Percentiles rank a stretch among this genome's conserved stretches.
Conservation (phyloP, 2,329 filamentous ascomycete genomes). For the Aspergillus intermedius region DNA sequence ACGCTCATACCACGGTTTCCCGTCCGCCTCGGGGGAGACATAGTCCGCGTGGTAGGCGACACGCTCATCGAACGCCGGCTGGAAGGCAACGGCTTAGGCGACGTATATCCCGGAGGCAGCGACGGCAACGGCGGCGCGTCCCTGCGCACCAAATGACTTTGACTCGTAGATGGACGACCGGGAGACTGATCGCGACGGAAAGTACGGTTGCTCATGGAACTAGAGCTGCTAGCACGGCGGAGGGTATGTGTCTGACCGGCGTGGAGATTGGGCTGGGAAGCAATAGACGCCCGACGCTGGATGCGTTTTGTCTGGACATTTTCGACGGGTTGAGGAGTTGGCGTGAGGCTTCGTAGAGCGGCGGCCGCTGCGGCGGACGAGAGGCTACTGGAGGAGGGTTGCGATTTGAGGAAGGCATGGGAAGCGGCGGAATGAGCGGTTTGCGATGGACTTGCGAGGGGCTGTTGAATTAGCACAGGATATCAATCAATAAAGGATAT, state of each 20-base stretch:
- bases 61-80: constrained; percentile 44
- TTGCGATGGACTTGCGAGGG: constrained; percentile 58
- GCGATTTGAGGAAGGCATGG: constrained; percentile 68
- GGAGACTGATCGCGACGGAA: constrained; percentile 76
- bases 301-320: constrained; percentile 80
- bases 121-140: constrained; percentile 66
- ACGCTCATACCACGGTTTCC: constrained; percentile 34
- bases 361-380: constrained; percentile 83
- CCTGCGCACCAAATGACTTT: constrained; percentile 31
- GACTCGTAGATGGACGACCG: constrained; percentile 34
- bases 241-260: constrained; percentile 40
- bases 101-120: constrained; percentile 51
- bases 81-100: constrained; percentile 22
- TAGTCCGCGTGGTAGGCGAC: constrained; percentile 44
- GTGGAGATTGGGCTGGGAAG: constrained; percentile 54
- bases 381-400: constrained; percentile 58
- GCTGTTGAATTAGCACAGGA: constrained; percentile 40
- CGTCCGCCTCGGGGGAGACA: constrained; percentile 36
- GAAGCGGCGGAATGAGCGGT: constrained; percentile 74
- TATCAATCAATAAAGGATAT: constrained; percentile 3
- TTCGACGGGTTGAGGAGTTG: constrained; percentile 70
- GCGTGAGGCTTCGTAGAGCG: constrained; percentile 70
- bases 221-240: constrained; percentile 61
- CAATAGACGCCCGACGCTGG: constrained; percentile 64
- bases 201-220: constrained; percentile 82